Conservation (phyloP, 2,329 filamentous ascomycete species). For the Aspergillus fischeri region DNA sequence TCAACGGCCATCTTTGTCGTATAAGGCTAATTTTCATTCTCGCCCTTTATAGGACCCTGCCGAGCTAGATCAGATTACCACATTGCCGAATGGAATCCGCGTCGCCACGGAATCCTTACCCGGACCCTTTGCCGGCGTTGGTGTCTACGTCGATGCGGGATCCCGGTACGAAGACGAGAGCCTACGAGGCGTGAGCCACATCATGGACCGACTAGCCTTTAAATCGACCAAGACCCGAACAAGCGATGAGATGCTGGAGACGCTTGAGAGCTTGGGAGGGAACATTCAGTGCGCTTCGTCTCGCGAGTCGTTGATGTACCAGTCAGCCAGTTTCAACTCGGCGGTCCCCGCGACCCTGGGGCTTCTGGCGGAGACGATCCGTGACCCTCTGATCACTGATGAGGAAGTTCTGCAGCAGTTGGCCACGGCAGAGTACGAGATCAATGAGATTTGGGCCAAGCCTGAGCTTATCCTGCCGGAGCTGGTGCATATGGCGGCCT, state of each 20-base stretch:
- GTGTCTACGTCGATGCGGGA: constrained; percentile 92
- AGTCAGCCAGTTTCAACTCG: constrained; percentile 94
- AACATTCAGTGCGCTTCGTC: constrained; percentile 97
- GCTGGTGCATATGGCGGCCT: constrained; percentile 90
- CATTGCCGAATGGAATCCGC: constrained; percentile 84
- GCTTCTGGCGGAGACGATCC: constrained; percentile 88
- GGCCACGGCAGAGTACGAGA: constrained; percentile 89
- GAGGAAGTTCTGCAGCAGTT: constrained; percentile 84
- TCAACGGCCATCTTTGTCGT: not conserved
- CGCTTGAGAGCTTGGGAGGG: constrained; percentile 81
- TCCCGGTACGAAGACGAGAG: constrained; percentile 87
- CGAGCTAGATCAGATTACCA: constrained; percentile 83
- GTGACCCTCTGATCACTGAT: constrained; percentile 77
- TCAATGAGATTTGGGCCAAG: constrained; percentile 96
- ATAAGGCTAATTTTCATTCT: constrained; percentile 5
- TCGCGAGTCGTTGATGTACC: constrained; percentile 96
- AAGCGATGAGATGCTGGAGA: constrained; percentile 81
- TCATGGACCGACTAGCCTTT: constrained; percentile 93
- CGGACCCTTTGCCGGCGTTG: constrained; percentile 90
- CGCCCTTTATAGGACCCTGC: constrained; percentile 62
- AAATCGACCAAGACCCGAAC: constrained; percentile 72
- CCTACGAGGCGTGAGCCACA: constrained; percentile 86
- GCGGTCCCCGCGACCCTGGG: constrained; percentile 78
- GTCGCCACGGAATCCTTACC: constrained; percentile 93
- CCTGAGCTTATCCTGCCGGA: constrained; percentile 94